phyloP scores from a whole-genome alignment of 129 eudicot genomes.

The Helianthus annuus region DNA sequence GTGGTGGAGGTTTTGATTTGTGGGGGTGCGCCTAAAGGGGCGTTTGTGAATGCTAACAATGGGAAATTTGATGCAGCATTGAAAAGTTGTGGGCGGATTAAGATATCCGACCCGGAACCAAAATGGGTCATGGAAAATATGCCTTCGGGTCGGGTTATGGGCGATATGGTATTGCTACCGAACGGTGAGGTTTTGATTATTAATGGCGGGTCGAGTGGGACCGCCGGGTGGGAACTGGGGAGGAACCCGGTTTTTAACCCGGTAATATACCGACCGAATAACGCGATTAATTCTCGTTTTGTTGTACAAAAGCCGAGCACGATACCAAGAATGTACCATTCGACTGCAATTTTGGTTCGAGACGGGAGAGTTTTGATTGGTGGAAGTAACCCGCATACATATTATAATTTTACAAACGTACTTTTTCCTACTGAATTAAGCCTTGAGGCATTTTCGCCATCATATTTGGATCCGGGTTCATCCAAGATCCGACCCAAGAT shows the following conservation, averaged over 20 bases:
- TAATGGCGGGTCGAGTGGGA: constrained; percentile 55
- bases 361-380: constrained; percentile 69
- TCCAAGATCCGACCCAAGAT: constrained; percentile 50
- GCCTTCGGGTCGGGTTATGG: constrained; percentile 72
- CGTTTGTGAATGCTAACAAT: constrained; percentile 39
- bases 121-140: constrained; percentile 67
- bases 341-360: constrained; percentile 53
- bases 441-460: constrained; percentile 72
- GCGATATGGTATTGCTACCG: constrained; percentile 68
- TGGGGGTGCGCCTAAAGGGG: constrained; percentile 45
- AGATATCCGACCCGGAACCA: constrained; percentile 54
- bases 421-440: constrained; percentile 68
- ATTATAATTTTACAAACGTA: constrained; percentile 55
- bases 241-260: constrained; percentile 63
- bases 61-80: constrained; percentile 49
- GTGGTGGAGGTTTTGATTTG: constrained; percentile 33
- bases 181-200: constrained; percentile 56
- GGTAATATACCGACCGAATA: constrained; percentile 48
- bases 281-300: constrained; percentile 37
- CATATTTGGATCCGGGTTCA: constrained; percentile 39
- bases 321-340: constrained; percentile 70
- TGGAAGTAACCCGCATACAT: constrained; percentile 64
- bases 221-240: constrained; percentile 66
- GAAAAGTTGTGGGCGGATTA: constrained; percentile 56
- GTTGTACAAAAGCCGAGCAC: constrained; percentile 44